These are phyloP conservation scores for Hondaea fermentalgiana DNA, from an alignment of 108 stramenopile genomes.

Conservation along the genomic window DNA sequence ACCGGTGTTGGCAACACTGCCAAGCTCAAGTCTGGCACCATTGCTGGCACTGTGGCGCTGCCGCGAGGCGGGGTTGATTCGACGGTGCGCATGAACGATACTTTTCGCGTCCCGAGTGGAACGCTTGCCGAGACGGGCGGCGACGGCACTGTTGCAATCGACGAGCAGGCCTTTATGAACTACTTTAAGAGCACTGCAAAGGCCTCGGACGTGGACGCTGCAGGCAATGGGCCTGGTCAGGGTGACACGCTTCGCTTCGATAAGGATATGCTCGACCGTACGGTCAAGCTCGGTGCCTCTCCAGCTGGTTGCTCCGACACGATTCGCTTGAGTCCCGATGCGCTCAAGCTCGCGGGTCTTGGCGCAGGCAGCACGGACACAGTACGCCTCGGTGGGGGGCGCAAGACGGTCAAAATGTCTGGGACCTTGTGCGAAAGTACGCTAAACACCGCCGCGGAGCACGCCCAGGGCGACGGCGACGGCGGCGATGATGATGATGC, in stretches of 20 bases:
- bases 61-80: neutral
- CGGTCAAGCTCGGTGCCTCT: neutral
- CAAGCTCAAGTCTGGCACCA: neutral
- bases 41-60: neutral
- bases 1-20: neutral
- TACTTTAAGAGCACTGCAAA: conserved; percentile 7
- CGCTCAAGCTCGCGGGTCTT: neutral
- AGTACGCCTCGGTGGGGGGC: neutral
- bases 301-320: neutral
- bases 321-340: neutral
- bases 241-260: neutral
- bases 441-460: neutral
- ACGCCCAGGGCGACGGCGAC: too few species aligned
- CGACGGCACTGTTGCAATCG: neutral
- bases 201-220: neutral
- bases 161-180: conserved; percentile 2
- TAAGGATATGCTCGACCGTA: neutral
- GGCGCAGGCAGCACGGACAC: neutral
- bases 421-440: neutral
- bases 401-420: neutral
- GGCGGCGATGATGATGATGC: neutral
- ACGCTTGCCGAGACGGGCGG: neutral
- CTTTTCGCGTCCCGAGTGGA: neutral
- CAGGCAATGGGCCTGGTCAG: neutral
- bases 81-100: neutral